Evolutionary conservation across 345 rosid genomes (phyloP).

Genomic region (Litchi chinensis): DNA sequence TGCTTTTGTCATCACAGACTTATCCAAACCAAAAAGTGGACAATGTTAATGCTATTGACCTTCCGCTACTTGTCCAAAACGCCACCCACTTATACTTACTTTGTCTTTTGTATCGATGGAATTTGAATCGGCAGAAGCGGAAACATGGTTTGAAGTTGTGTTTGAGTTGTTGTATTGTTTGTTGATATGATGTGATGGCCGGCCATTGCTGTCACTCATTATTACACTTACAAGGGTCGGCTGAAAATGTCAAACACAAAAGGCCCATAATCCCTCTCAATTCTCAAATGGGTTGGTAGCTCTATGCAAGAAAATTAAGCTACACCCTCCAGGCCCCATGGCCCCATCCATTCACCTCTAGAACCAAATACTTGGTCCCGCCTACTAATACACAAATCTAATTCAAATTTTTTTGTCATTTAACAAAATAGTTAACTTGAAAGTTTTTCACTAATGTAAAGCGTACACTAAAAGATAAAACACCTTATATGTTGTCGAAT

Average conservation of each 20-base stretch:
- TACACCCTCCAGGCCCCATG: background rate
- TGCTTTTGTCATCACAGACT: no score
- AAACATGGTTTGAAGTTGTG: background rate
- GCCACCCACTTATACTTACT: no score
- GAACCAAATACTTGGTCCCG: no score
- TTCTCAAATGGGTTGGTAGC: slow-evolving; percentile 19
- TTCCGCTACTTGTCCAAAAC: background rate
- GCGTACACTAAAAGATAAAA: no score
- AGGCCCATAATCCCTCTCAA: background rate
- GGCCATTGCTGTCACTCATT: background rate
- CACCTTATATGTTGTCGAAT: no score
- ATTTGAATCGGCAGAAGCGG: background rate
- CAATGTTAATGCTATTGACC: background rate
- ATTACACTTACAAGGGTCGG: background rate
- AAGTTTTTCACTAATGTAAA: no score
- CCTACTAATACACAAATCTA: no score
- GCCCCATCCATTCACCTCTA: background rate
- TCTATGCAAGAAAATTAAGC: background rate
- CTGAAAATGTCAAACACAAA: background rate
- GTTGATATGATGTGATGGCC: background rate
- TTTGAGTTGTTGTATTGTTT: no score
- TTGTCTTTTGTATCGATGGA: background rate
- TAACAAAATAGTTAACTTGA: no score
- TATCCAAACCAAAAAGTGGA: no score
- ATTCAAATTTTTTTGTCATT: no score